These are phyloP conservation scores for Didymella sp. DNA, from an alignment of 2,329 filamentous ascomycete genomes.

Conservation along the genomic window DNA sequence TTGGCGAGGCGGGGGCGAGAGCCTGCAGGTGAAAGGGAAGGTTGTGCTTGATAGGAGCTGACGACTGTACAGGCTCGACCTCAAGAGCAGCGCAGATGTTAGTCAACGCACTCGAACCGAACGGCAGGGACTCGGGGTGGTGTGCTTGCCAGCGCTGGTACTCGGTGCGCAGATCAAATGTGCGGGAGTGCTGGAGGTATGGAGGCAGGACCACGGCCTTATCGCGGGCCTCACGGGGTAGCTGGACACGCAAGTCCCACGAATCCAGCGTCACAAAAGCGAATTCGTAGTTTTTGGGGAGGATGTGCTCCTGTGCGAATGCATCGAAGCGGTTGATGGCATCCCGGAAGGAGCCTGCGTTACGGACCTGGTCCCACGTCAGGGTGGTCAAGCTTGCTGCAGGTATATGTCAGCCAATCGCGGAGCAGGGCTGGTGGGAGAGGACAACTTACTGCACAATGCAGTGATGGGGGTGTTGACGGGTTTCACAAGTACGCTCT, in stretches of 20 bases:
- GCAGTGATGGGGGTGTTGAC: slow-evolving; percentile 99
- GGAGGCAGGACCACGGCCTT: slow-evolving; percentile 96
- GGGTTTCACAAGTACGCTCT: slow-evolving; percentile 96
- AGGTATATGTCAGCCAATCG: slow-evolving; percentile 40
- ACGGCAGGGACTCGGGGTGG: slow-evolving; percentile 95
- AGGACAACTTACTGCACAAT: slow-evolving; percentile 82
- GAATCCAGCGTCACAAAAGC: slow-evolving; percentile 98
- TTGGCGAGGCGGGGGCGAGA: slow-evolving; percentile 90
- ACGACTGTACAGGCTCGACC: slow-evolving; percentile 96
- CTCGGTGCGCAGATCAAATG: slow-evolving; percentile 95
- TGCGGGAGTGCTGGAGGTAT: slow-evolving; percentile 96
- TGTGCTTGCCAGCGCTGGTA: slow-evolving; percentile 99
- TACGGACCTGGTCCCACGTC: slow-evolving; percentile 98
- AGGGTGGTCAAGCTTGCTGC: slow-evolving; percentile 94
- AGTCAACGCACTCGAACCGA: slow-evolving; percentile 91
- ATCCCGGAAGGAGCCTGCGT: slow-evolving; percentile 95
- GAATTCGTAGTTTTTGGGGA: slow-evolving; percentile 91
- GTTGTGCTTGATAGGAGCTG: slow-evolving; percentile 98
- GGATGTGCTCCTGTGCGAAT: slow-evolving; percentile 90
- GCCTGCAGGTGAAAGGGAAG: slow-evolving; percentile 97
- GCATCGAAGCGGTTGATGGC: slow-evolving; percentile 93
- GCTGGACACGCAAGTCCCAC: slow-evolving; percentile 97
- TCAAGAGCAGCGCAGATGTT: slow-evolving; percentile 99
- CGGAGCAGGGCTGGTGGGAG: slow-evolving; percentile 6
- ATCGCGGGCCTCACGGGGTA: slow-evolving; percentile 95